Evolutionary conservation across 371 early-diverging fungal genomes (phyloP).

Genomic region (Apophysomyces variabilis): DNA sequence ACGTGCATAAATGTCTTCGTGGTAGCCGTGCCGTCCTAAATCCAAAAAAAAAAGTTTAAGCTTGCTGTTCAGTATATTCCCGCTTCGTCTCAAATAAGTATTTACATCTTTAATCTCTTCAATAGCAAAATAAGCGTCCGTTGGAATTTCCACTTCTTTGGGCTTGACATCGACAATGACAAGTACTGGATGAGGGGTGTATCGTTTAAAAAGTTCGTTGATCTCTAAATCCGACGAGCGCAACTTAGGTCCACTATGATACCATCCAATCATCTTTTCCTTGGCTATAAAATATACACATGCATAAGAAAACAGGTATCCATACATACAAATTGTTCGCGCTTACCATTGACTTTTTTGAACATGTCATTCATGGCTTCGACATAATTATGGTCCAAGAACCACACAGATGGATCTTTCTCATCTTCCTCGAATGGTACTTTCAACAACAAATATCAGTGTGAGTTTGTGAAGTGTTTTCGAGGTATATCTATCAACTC

Average conservation of each 20-base stretch:
- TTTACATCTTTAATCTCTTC: constrained; percentile 93
- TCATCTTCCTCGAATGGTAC: constrained; percentile 99
- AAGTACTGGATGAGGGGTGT: constrained; percentile 93
- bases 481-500: background rate
- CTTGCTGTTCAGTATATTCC: background rate
- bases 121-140: constrained; percentile 94
- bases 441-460: constrained; percentile 28
- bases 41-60: background rate
- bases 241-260: constrained; percentile 99
- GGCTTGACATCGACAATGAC: constrained; percentile 96
- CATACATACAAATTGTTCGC: background rate
- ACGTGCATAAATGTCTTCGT: constrained; percentile 96
- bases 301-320: background rate
- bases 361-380: constrained; percentile 99
- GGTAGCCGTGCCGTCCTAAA: constrained; percentile 92
- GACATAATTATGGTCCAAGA: constrained; percentile 99
- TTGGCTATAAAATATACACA: constrained; percentile 65
- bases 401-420: constrained; percentile 97
- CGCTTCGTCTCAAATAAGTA: background rate
- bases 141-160: constrained; percentile 90
- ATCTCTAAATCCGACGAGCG: constrained; percentile 98
- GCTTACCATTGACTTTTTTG: constrained; percentile 97
- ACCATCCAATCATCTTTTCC: constrained; percentile 99
- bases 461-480: background rate
- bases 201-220: constrained; percentile 96